Evolutionary conservation across 148 eudicot genomes (phyloP), one percentile per base, ranked within the genome.

Genomic region (Persicaria maculosa): DNA sequence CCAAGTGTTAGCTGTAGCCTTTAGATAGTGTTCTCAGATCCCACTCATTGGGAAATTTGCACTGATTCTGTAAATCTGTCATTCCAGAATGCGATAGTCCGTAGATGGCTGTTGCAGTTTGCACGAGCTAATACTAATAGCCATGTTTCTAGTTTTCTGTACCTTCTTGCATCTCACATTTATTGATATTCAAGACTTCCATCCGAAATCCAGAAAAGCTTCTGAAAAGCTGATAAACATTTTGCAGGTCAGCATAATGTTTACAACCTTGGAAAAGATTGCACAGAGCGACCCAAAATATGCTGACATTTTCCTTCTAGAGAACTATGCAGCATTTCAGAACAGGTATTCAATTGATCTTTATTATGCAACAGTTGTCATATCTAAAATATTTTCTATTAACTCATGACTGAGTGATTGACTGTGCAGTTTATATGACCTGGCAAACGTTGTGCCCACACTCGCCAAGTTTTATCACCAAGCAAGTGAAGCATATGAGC

Each of bases 321-420:
- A 95, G 83, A 95, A 95, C 79, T 95, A 95, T 82, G 98, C 98
- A 44, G 90, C 98, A 78, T 95, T 95, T 81, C 98, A 92, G 80
- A 95, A 92, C 79, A 95, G 98, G 98, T 94, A 78, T 9, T 73
- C 6, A 14, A 7, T 62, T 74, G 19, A 44, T 77, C 57, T 74
- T 79, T 22, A 71, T 77, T 40, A 25, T 54, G 64, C 47, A 59
- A 71, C 53, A 68, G 20, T 68, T 19, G n/a, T 2, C 72, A 1
- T 20, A 59, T 59, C 40, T 4, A 52, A 40, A 12, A 6, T 44
- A 14, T 10, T 36, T 43, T 1, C 45, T 17, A n/a, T 55, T 58
- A 7, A 22, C 61, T 58, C 55, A 68, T 58, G 10, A 40, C 1
- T 25, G 19, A 9, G n/a, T 25, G 61, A 74, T 40, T 62, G 77